Conservation (phyloP, 2,329 filamentous ascomycete species). For the Ophiostoma himal-ulmi region DNA sequence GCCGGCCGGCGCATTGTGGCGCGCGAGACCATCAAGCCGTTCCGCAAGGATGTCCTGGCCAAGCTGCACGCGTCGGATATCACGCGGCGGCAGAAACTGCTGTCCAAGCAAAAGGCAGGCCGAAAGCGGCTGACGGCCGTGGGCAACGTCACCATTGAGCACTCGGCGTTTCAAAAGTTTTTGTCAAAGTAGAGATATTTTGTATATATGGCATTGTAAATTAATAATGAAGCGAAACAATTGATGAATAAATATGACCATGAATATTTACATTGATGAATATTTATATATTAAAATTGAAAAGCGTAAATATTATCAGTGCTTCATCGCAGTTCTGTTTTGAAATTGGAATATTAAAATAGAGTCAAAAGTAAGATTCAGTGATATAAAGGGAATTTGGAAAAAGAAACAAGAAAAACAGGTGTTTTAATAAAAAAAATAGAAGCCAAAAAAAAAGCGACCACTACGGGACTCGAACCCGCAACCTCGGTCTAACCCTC, state of each 20-base stretch:
- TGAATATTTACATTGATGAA: too few relatives aligned
- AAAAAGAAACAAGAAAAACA: background rate
- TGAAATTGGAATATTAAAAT: too few relatives aligned
- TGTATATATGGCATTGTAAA: background rate
- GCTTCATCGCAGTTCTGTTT: too few relatives aligned
- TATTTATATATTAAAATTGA: background rate
- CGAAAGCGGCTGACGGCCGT: constrained; percentile 78
- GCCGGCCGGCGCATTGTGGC: constrained; percentile 79
- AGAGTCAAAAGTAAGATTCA: background rate
- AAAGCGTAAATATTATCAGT: too few relatives aligned
- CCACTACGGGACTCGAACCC: constrained; percentile 30
- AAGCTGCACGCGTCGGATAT: constrained; percentile 93
- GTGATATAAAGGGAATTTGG: background rate
- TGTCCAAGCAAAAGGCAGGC: constrained; percentile 96
- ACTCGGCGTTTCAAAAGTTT: constrained; percentile 92
- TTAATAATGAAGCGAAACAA: background rate
- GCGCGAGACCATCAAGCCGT: constrained; percentile 91
- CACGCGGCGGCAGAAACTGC: constrained; percentile 70
- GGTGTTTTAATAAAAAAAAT: background rate
- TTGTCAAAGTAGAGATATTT: constrained; percentile 55
- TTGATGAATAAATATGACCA: background rate
- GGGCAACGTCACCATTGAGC: constrained; percentile 92
- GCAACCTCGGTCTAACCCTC: constrained; percentile 29
- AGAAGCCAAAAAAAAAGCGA: constrained; percentile 23
- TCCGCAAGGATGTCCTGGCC: constrained; percentile 86